Conservation (phyloP, 2,329 filamentous ascomycete species). For the Chalaropsis thielavioides region DNA sequence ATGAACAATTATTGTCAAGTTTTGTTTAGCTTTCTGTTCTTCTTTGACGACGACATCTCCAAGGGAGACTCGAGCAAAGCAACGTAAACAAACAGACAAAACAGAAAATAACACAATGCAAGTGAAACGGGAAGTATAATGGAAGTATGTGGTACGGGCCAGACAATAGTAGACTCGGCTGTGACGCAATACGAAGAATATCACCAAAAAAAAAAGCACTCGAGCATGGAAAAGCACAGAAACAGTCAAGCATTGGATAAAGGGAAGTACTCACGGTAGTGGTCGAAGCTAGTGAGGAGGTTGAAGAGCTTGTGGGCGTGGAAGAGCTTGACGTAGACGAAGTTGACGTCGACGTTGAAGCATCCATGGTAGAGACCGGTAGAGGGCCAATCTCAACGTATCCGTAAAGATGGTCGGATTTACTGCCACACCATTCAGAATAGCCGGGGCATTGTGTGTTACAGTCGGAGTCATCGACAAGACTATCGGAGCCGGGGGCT, state of each 20-base stretch:
- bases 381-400: conserved; percentile 42
- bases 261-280: conserved; percentile 8
- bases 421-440: conserved; percentile 50
- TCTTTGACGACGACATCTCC: conserved; percentile 2
- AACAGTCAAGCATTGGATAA: not conserved
- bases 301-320: conserved; percentile 21
- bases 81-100: conserved; percentile 8
- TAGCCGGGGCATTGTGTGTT: conserved; percentile 52
- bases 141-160: not conserved
- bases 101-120: not conserved
- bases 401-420: conserved; percentile 42
- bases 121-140: not conserved
- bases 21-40: conserved; percentile 15
- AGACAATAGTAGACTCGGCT: not conserved
- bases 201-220: not conserved
- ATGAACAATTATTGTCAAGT: not conserved
- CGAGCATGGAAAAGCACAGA: not conserved
- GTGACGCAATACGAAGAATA: not conserved
- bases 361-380: conserved; percentile 11
- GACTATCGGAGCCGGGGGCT: conserved; percentile 35
- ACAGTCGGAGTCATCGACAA: conserved; percentile 36
- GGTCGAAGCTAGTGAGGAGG: conserved; percentile 17
- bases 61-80: conserved; percentile 4
- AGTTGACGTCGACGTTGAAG: conserved; percentile 12
- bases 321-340: conserved; percentile 19